phyloP scores from a whole-genome alignment of 2,329 filamentous ascomycete species.

The Zymoseptoria tritici region DNA sequence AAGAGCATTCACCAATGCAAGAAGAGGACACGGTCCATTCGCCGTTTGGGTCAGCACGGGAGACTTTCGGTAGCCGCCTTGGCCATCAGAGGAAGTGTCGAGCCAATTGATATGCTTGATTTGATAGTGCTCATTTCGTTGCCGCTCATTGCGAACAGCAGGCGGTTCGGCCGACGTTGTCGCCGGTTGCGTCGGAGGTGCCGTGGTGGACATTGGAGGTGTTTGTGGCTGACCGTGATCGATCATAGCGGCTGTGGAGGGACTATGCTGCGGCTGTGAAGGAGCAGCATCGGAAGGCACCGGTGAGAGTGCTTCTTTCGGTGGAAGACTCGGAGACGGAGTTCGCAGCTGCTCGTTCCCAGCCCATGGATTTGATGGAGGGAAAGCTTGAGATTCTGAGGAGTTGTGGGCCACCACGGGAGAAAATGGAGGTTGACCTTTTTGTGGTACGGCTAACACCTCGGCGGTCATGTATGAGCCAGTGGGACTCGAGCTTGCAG shows the following conservation, averaged over 20 bases:
- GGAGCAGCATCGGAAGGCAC: background rate
- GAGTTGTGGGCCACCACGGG: conserved; percentile 15
- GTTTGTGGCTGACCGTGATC: conserved; percentile 26
- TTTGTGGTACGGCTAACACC: conserved; percentile 21
- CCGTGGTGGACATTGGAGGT: conserved; percentile 5
- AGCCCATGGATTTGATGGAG: conserved; percentile 17
- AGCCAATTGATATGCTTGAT: conserved; percentile 88
- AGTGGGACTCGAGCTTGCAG: conserved; percentile 5
- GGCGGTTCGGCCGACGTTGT: conserved; percentile 31
- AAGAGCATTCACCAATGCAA: conserved; percentile 88
- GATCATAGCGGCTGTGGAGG: conserved; percentile 28
- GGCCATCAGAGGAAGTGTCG: conserved; percentile 48
- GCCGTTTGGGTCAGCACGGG: conserved; percentile 88
- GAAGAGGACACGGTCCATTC: conserved; percentile 87
- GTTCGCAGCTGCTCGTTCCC: conserved; percentile 2
- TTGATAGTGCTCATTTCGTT: conserved; percentile 72
- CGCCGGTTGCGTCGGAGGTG: conserved; percentile 16
- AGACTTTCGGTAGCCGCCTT: conserved; percentile 62
- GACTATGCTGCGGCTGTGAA: background rate
- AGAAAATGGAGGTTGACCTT: conserved; percentile 21
- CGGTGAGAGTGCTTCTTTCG: conserved; percentile 14
- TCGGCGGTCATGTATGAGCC: conserved; percentile 19
- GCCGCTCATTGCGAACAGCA: conserved; percentile 33
- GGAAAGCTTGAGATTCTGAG: conserved; percentile 7
- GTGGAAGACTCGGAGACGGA: conserved; percentile 11